Base-by-base conservation (phyloP, 306 rosid species). In the Sicyos baderoa region DNA sequence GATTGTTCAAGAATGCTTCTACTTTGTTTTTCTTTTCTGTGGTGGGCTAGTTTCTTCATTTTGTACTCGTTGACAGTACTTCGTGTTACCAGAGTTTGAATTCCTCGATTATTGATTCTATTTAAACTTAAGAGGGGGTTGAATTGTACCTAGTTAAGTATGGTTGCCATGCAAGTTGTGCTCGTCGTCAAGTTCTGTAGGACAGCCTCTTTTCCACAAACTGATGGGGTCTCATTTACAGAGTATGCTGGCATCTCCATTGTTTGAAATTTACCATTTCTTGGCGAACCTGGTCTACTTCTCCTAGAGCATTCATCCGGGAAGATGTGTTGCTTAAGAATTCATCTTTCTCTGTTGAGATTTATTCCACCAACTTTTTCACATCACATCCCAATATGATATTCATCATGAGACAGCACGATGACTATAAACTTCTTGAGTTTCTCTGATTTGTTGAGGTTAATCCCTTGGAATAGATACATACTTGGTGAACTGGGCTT, bases 21-120 rank as follows among this genome's bases (percentile, higher is more conserved):
- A 10, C 23, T 67, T 27, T 67, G 72, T 66, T 45, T 66, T 66
- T 54, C 71, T 45, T 66, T 45, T 66, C 14, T 7, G 35, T 45
- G 54, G 55, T 25, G 19, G 25, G 45, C 45, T 7, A 22, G 54
- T 48, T 67, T 19, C 9, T 40, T 47, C 72, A 29, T 29, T 48
- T 48, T 48, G 16, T 67, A 67, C 56, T 15, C 57, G 10, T 49
- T 8, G 72, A 67, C 44, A 23, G 35, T 67, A 16, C 23, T 67
- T 56, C 49, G 57, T 23, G 35, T 29, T 29, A 3, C 14, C 25
- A 67, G 44, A 48, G 56, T 48, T 48, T 48, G 71, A 48, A 67
- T 25, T 67, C 57, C 9, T 67, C 3, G 40, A 65, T 65, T 47
- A 13, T 65, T 42, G 32, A 19, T 7, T 45, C 19, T 22, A 47